Percentiles rank a stretch among this genome's conserved stretches.
Conservation (phyloP, 225 moss, liverwort and hornwort species). For the Bryoerythrophyllum caledonicum region DNA sequence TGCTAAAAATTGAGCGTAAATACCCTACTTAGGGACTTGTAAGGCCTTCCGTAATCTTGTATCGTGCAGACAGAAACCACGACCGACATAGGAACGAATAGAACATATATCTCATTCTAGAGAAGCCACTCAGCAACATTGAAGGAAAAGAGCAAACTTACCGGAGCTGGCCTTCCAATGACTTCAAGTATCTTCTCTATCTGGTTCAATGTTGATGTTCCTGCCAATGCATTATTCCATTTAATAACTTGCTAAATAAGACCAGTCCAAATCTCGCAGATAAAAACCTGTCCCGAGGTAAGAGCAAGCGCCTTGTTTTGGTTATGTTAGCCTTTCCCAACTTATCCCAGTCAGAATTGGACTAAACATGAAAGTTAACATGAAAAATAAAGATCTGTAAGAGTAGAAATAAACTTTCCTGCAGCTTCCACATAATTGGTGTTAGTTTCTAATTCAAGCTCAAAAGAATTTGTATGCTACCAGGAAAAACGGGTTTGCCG, state of each 20-base stretch:
- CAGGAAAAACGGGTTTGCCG: constrained; percentile 87
- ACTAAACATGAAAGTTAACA: not conserved
- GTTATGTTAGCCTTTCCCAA: not conserved
- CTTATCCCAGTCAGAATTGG: not conserved
- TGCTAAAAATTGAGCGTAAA: not conserved
- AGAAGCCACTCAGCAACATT: not conserved
- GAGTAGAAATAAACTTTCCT: not conserved
- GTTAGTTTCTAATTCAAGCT: not conserved
- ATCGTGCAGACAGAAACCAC: constrained; percentile 6
- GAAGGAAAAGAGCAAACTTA: constrained; percentile 33
- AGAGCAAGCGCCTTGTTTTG: not conserved
- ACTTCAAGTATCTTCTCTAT: constrained; percentile 96
- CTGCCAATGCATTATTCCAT: constrained; percentile 35
- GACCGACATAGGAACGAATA: not conserved
- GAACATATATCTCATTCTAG: not conserved
- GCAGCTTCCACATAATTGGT: not conserved
- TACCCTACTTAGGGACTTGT: not conserved
- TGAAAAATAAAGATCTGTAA: not conserved
- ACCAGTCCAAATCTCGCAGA: constrained; percentile 3
- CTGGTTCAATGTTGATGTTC: constrained; percentile 98
- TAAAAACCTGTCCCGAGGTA: not conserved
- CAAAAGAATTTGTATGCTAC: constrained; percentile 33
- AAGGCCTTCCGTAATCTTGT: constrained; percentile 8
- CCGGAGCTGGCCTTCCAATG: constrained; percentile 82
- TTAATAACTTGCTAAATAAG: not conserved